Conservation (phyloP, 768 basidiomycete species). For the Russula lepida region DNA sequence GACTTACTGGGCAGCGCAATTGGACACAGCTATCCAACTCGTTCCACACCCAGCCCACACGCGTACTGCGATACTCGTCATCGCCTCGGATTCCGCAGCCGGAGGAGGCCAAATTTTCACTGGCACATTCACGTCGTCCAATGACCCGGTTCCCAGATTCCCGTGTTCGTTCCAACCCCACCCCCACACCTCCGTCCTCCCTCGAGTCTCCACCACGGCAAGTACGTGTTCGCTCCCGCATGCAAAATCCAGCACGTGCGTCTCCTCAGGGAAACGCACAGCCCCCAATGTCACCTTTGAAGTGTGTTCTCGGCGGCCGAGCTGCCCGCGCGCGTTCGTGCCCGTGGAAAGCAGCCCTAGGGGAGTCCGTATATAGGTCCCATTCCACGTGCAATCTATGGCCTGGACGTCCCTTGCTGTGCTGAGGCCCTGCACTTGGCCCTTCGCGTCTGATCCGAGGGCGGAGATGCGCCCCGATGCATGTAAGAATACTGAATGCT, state of each 20-base stretch:
- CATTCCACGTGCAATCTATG: constrained; percentile 72
- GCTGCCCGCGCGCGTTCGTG: constrained; percentile 53
- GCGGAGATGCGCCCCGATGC: constrained; percentile 40
- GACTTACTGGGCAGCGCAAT: neutral
- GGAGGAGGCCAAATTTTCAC: constrained; percentile 45
- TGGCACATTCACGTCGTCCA: constrained; percentile 44
- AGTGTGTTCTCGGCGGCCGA: constrained; percentile 40
- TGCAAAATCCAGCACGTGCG: constrained; percentile 19
- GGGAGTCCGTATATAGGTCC: constrained; percentile 43
- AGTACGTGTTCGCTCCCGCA: constrained; percentile 88
- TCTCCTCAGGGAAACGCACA: constrained; percentile 29
- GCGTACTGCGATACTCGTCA: constrained; percentile 7
- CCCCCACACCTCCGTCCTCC: constrained; percentile 44
- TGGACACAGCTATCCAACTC: constrained; percentile 35
- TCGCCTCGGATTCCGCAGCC: neutral
- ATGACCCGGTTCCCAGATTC: constrained; percentile 67
- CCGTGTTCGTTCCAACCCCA: constrained; percentile 99
- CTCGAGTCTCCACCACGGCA: constrained; percentile 20
- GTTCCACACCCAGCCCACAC: constrained; percentile 48
- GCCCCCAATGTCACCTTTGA: constrained; percentile 17
- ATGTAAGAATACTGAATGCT: constrained; percentile 41
- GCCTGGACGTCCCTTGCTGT: constrained; percentile 24
- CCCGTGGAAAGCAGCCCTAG: constrained; percentile 42
- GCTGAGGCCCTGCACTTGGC: constrained; percentile 44
- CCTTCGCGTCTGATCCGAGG: constrained; percentile 67